Evolutionary conservation across 2,329 filamentous ascomycete species (phyloP).

Genomic region (Sarocladiaceae sp.): DNA sequence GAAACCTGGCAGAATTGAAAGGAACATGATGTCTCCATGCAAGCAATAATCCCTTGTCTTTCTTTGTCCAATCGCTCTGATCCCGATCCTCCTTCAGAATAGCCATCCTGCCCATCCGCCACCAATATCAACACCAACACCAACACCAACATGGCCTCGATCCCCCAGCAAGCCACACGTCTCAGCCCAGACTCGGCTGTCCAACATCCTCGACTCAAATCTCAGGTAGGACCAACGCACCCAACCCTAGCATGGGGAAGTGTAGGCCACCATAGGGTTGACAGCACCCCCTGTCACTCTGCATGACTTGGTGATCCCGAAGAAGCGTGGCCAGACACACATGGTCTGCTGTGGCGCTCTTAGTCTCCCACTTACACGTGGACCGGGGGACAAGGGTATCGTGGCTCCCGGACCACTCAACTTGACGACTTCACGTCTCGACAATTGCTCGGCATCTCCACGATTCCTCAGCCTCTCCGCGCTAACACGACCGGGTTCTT

Average conservation of each 20-base stretch:
- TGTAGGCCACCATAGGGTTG: no score
- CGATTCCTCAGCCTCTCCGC: slow-evolving; percentile 5
- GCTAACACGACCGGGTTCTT: neutral
- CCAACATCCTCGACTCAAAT: neutral
- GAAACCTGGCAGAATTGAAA: no score
- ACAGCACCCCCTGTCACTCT: no score
- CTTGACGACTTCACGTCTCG: slow-evolving; percentile 2
- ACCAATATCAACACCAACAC: neutral
- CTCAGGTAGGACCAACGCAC: no score
- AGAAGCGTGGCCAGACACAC: no score
- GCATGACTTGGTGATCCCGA: no score
- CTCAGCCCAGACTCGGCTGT: slow-evolving; percentile 3
- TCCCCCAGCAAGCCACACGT: slow-evolving; percentile 6
- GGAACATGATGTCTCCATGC: no score
- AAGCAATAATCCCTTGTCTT: no score
- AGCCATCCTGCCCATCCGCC: no score
- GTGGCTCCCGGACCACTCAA: neutral
- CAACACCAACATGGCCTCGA: neutral
- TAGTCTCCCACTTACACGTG: slow-evolving; percentile 9
- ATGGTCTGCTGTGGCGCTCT: slow-evolving; percentile 9
- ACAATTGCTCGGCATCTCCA: neutral
- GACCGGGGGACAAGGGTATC: neutral
- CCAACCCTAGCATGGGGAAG: no score
- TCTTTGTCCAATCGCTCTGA: no score
- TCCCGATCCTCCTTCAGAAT: no score